Conservation (phyloP, 495 filamentous ascomycete species). For the Penicillium desertorum region DNA sequence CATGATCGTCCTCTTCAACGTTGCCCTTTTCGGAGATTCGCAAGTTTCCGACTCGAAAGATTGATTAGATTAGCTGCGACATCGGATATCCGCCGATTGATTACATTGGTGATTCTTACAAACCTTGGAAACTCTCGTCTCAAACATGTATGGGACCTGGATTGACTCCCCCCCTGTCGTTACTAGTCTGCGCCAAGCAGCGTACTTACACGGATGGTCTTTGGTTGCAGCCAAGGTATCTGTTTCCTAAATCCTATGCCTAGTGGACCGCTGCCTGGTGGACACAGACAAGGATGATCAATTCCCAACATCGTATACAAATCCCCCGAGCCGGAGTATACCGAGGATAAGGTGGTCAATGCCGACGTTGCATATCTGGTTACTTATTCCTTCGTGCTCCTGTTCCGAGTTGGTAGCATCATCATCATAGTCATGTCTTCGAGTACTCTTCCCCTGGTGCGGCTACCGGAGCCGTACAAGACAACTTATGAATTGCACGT, state of each 20-base stretch:
- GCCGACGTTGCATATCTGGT: background rate
- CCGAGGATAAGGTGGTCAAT: background rate
- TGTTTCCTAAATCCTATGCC: background rate
- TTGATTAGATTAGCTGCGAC: background rate
- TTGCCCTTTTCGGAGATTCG: background rate
- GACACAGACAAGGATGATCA: background rate
- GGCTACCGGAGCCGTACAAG: conserved; percentile 28
- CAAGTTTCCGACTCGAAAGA: background rate
- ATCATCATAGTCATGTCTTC: background rate
- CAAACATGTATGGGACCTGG: background rate
- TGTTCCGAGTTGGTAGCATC: background rate
- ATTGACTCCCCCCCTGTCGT: background rate
- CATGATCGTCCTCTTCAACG: background rate
- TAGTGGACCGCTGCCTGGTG: too few species aligned
- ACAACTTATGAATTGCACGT: conserved; percentile 24
- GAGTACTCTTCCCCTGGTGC: conserved; percentile 17
- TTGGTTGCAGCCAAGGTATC: conserved; percentile 4
- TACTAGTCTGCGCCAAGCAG: conserved; percentile 1
- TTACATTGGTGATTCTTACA: background rate
- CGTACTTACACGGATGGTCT: background rate
- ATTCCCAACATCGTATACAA: background rate
- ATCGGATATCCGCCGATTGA: background rate
- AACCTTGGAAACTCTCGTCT: background rate
- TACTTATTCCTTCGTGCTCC: conserved; percentile 5
- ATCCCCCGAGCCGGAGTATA: background rate